Evolutionary conservation across 2,329 filamentous ascomycete species (phyloP).

Genomic region (Arthrobotrys megalospora): DNA sequence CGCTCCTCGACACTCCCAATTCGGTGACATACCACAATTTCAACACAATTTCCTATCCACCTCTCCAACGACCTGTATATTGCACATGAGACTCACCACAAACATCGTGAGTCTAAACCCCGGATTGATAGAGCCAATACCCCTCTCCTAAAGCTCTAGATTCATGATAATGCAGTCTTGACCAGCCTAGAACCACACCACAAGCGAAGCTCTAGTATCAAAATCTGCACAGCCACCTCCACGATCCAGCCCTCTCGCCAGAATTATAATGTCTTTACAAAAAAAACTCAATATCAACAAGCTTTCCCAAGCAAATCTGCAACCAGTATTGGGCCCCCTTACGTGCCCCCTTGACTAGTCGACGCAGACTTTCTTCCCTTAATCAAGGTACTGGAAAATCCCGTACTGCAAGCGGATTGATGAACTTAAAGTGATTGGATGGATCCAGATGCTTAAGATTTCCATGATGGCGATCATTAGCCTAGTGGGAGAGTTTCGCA

Average conservation of each 20-base stretch:
- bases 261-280: neutral
- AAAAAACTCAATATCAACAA: neutral
- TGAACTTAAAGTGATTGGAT: neutral
- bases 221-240: neutral
- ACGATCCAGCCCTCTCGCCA: neutral
- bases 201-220: no score
- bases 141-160: no score
- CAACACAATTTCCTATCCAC: conserved; percentile 27
- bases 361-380: neutral
- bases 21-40: conserved; percentile 24
- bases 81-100: neutral
- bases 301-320: neutral
- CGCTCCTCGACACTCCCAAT: neutral
- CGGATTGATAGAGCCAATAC: no score
- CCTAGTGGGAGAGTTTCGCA: no score
- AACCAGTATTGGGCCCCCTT: conserved; percentile 4
- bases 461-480: no score
- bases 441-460: neutral
- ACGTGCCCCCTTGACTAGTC: neutral
- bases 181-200: neutral
- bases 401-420: conserved; percentile 2
- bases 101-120: no score
- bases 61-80: neutral
- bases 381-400: neutral
- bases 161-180: no score